A percentile compares a stretch with the other conserved stretches of the same genome.
Evolutionary conservation across 805 yeast genomes (phyloP).

Genomic region (Torulaspora franciscae): DNA sequence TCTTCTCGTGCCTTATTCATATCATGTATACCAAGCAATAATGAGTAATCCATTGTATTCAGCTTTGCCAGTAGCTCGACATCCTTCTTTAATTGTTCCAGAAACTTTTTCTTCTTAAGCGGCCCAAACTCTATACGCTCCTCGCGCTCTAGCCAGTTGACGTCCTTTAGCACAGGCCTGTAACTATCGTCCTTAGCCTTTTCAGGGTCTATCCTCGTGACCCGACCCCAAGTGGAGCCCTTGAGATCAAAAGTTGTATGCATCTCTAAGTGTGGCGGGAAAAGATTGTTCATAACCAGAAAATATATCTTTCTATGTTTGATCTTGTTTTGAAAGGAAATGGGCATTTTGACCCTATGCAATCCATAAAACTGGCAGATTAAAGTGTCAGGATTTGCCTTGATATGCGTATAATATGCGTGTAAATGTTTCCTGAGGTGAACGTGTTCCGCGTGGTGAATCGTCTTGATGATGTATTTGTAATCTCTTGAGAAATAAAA

Average conservation of each 20-base stretch:
- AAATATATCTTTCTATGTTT: constrained; percentile 76
- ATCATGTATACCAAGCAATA: constrained; percentile 84
- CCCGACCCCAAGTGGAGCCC: constrained; percentile 85
- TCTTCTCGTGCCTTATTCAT: constrained; percentile 47
- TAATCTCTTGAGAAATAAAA: constrained; percentile 93
- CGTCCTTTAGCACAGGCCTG: constrained; percentile 66
- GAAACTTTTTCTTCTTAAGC: constrained; percentile 50
- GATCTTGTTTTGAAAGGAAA: constrained; percentile 37
- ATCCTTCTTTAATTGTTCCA: constrained; percentile 70
- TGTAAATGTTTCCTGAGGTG: constrained; percentile 69
- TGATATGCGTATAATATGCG: constrained; percentile 76
- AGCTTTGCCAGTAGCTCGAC: constrained; percentile 64
- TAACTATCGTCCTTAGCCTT: constrained; percentile 22
- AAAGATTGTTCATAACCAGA: constrained; percentile 92
- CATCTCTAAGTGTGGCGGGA: constrained; percentile 87
- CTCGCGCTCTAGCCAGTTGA: constrained; percentile 74
- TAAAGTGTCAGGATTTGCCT: constrained; percentile 78
- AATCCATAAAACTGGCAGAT: constrained; percentile 95
- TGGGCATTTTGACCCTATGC: constrained; percentile 88
- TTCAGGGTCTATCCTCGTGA: constrained; percentile 39
- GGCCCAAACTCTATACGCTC: constrained; percentile 75
- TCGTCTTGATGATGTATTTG: constrained; percentile 90
- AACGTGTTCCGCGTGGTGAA: constrained; percentile 87
- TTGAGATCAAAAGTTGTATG: constrained; percentile 85
- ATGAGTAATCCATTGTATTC: constrained; percentile 93